phyloP scores from a whole-genome alignment of 2,329 filamentous ascomycete genomes.

The Fusarium multiceps region DNA sequence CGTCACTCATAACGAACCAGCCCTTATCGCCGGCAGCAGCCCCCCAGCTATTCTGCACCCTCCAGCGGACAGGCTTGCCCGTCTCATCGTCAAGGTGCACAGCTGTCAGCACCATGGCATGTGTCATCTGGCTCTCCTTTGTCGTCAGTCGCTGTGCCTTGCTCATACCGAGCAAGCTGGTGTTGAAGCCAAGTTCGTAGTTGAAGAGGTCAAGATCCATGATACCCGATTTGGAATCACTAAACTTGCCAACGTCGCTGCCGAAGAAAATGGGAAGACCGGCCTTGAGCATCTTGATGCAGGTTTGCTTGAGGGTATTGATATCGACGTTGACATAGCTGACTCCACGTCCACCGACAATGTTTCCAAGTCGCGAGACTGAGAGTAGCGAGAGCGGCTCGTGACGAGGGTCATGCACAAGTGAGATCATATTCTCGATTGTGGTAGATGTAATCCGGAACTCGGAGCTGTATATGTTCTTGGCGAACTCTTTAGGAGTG shows the following conservation, averaged over 20 bases:
- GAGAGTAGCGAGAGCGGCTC: constrained; percentile 77
- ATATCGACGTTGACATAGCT: constrained; percentile 88
- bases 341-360: constrained; percentile 79
- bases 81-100: constrained; percentile 77
- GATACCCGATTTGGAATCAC: constrained; percentile 73
- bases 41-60: constrained; percentile 90
- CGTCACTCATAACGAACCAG: constrained; percentile 90
- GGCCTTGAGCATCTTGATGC: constrained; percentile 80
- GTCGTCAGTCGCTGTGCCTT: constrained; percentile 80
- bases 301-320: constrained; percentile 75
- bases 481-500: constrained; percentile 78
- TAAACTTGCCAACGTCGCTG: constrained; percentile 87
- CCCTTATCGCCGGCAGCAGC: constrained; percentile 76
- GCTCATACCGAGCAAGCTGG: constrained; percentile 76
- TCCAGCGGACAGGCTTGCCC: constrained; percentile 78
- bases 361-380: constrained; percentile 82
- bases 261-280: constrained; percentile 90
- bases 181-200: constrained; percentile 86
- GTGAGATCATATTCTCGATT: constrained; percentile 78
- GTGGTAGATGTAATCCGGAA: constrained; percentile 69
- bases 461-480: constrained; percentile 70
- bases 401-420: constrained; percentile 88
- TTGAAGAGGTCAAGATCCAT: constrained; percentile 84
- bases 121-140: constrained; percentile 86
- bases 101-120: constrained; percentile 90